Percentiles rank a stretch among this genome's conserved stretches.
phyloP scores from a whole-genome alignment of 768 basidiomycete genomes.

The Phylloporus scabripes region DNA sequence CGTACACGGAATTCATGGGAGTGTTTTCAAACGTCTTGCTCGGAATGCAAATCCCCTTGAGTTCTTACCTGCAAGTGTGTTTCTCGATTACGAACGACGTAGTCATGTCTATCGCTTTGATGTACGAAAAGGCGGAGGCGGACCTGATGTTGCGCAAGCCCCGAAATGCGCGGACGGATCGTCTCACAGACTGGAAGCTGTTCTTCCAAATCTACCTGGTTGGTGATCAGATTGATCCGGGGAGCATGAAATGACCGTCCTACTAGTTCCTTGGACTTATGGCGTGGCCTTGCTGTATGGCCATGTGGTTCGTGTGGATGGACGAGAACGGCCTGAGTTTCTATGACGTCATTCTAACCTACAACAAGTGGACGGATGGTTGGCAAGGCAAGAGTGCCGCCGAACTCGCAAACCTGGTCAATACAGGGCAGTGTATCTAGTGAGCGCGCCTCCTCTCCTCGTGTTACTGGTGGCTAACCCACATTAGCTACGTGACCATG shows the following conservation, averaged over 20 bases:
- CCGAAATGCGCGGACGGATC: slow-evolving; percentile 44
- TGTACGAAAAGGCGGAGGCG: slow-evolving; percentile 49
- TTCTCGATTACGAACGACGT: slow-evolving; percentile 53
- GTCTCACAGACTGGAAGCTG: slow-evolving; percentile 45
- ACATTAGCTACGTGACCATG: slow-evolving; percentile 41
- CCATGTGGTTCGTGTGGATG: slow-evolving; percentile 39
- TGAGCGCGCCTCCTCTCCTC: slow-evolving; percentile 17
- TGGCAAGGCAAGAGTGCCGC: slow-evolving; percentile 30
- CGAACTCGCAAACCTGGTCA: slow-evolving; percentile 33
- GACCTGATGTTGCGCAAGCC: slow-evolving; percentile 47
- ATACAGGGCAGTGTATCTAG: slow-evolving; percentile 43
- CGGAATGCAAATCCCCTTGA: slow-evolving; percentile 54
- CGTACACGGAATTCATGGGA: slow-evolving; percentile 54
- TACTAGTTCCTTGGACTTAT: slow-evolving; percentile 39
- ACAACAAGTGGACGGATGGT: slow-evolving; percentile 36
- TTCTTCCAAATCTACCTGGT: slow-evolving; percentile 46
- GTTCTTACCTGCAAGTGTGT: slow-evolving; percentile 50
- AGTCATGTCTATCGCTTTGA: slow-evolving; percentile 45
- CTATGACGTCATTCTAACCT: slow-evolving; percentile 36
- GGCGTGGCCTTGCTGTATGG: slow-evolving; percentile 44
- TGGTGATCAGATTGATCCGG: slow-evolving; percentile 10
- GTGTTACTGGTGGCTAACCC: neutral
- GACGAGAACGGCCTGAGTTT: slow-evolving; percentile 34
- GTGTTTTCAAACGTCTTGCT: slow-evolving; percentile 53
- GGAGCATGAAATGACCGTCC: slow-evolving; percentile 2